Conservation (phyloP, 148 eudicot species). For the Nepenthes mirabilis region DNA sequence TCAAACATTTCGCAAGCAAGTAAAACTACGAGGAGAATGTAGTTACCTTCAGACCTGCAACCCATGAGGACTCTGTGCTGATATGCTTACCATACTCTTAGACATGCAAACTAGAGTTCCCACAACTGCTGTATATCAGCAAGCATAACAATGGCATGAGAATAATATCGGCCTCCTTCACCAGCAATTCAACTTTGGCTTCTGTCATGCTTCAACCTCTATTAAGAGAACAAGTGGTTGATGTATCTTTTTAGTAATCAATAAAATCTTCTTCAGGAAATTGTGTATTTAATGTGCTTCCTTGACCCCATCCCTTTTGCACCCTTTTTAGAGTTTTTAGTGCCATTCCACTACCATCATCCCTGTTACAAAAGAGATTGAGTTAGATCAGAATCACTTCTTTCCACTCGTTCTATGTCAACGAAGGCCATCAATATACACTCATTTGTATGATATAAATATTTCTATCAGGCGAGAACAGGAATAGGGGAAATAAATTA, state of each 20-base stretch:
- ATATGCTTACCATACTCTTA: too few relatives aligned
- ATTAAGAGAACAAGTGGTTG: too few relatives aligned
- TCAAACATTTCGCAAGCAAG: too few relatives aligned
- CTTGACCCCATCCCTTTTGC: slow-evolving; percentile 95
- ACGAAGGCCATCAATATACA: neutral
- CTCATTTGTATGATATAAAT: too few relatives aligned
- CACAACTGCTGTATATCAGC: too few relatives aligned
- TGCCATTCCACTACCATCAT: slow-evolving; percentile 69
- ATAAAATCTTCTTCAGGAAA: slow-evolving; percentile 27
- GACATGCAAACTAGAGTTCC: too few relatives aligned
- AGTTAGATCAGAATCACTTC: neutral
- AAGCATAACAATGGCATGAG: neutral
- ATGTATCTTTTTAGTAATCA: slow-evolving; percentile 39
- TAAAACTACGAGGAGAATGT: neutral
- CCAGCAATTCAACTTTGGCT: too few relatives aligned
- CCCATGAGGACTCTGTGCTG: neutral
- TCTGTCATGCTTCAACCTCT: too few relatives aligned
- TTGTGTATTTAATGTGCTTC: slow-evolving; percentile 36
- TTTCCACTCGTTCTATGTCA: neutral
- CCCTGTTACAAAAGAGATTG: slow-evolving; percentile 33
- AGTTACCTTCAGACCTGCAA: slow-evolving; percentile 5
- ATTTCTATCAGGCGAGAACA: too few relatives aligned
- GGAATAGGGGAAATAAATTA: neutral
- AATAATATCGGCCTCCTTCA: slow-evolving; percentile 2
- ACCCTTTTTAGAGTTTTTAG: slow-evolving; percentile 56